phyloP scores from a whole-genome alignment of 345 rosid species.

The Hibiscus tridactylites region DNA sequence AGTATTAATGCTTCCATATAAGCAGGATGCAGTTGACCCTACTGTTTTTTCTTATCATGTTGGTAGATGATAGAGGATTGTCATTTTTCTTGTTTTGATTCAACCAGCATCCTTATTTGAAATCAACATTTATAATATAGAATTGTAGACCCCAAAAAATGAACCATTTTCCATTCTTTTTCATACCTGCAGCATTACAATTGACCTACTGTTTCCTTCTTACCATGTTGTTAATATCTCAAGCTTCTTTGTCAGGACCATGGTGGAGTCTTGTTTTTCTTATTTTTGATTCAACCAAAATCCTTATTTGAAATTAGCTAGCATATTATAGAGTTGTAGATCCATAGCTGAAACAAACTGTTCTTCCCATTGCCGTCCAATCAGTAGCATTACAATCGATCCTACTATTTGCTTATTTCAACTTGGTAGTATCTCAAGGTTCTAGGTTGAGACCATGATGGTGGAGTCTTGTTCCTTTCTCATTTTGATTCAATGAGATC shows the following conservation, averaged over 20 bases:
- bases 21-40: neutral
- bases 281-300: neutral
- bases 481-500: neutral
- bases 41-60: neutral
- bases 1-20: no score
- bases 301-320: neutral
- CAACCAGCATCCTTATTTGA: neutral
- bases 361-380: neutral
- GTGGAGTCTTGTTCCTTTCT: neutral
- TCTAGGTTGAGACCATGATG: neutral
- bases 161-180: neutral
- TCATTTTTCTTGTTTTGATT: neutral
- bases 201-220: neutral
- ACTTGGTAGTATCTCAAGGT: neutral
- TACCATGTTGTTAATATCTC: neutral
- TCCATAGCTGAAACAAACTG: neutral
- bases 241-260: neutral
- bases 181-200: neutral
- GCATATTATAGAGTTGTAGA: neutral
- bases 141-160: neutral
- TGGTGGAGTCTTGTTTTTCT: neutral
- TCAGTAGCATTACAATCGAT: neutral
- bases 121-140: neutral
- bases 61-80: neutral
- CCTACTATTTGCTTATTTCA: neutral